A percentile compares a stretch with the other conserved stretches of the same genome.
Evolutionary conservation across 1,284 basidiomycete genomes (phyloP).

Genomic region (Leccinum solheimii): DNA sequence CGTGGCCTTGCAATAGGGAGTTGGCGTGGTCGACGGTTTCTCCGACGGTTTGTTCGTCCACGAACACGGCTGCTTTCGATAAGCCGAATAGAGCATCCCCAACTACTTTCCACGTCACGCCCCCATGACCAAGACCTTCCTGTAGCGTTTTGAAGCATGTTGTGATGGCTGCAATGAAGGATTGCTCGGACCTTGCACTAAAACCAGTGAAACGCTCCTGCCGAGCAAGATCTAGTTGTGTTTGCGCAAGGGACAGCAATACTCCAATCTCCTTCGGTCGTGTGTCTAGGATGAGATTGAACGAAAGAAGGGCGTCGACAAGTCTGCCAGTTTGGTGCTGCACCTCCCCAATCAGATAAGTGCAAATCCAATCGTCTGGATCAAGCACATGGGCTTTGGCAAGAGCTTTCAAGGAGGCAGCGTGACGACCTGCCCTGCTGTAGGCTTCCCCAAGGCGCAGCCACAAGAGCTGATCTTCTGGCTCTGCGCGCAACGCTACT

Average conservation of each 20-base stretch:
- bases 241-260: slow-evolving; percentile 72
- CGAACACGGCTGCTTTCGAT: slow-evolving; percentile 47
- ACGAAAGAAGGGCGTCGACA: slow-evolving; percentile 70
- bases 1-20: slow-evolving; percentile 40
- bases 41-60: slow-evolving; percentile 42
- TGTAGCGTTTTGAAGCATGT: slow-evolving; percentile 59
- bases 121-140: slow-evolving; percentile 61
- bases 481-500: slow-evolving; percentile 80
- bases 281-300: slow-evolving; percentile 57
- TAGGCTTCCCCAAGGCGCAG: slow-evolving; percentile 92
- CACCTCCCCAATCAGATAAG: slow-evolving; percentile 85
- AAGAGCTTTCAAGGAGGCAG: slow-evolving; percentile 89
- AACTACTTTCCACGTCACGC: slow-evolving; percentile 84
- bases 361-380: slow-evolving; percentile 80
- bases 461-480: slow-evolving; percentile 82
- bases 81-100: slow-evolving; percentile 78
- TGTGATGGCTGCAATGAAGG: slow-evolving; percentile 63
- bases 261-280: slow-evolving; percentile 72
- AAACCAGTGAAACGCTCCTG: slow-evolving; percentile 71
- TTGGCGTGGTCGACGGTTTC: slow-evolving; percentile 39
- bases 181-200: slow-evolving; percentile 69
- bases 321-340: slow-evolving; percentile 80
- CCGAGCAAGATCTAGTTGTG: slow-evolving; percentile 72
- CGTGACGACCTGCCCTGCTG: slow-evolving; percentile 81
- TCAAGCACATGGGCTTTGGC: slow-evolving; percentile 69